Evolutionary conservation across 2,329 filamentous ascomycete species (phyloP), one percentile per base, ranked within the genome.

Genomic region (Pseudogymnoascus sp.): DNA sequence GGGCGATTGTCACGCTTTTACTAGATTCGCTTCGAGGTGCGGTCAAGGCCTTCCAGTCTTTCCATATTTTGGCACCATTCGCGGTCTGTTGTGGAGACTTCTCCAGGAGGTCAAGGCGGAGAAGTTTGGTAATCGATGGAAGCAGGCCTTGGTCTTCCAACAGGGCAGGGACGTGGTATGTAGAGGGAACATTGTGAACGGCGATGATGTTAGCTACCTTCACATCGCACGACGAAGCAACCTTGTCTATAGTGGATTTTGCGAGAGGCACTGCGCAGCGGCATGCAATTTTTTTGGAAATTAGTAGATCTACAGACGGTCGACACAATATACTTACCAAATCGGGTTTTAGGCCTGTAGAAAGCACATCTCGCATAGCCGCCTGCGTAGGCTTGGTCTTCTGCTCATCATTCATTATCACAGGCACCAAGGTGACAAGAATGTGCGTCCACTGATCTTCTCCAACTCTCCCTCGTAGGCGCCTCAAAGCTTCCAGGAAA

Each of bases 301-400:
- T 72, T 11, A 13, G 14, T 43, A 37, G 62, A 68, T 65, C 69
- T 62, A 28, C 6, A 8, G 14, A n/a, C 16, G 16, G 19, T 39
- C 7, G 48, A n/a, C 19, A 23, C 25, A 14, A 19, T 7, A n/a
- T 23, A 71, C 79, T 65, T 78, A 89, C 86, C 74, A 95, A 73
- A 71, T 90, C 87, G 1, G 88, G 88, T 64, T 81, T 84, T 62
- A 90, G 62, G 21, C 67, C 67, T 39, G 90, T 88, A 73, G 90
- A 93, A 67, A 93, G 88, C 67, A 93, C 87, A 71, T 90, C 86
- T 73, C 88, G 88, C 71, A 98, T 92, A 25, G 93, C 91, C 71
- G 91, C 86, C 76, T 99, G 95, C 0, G 93, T 99, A 0, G 95
- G 95, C 79, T 98, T 98, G 7, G 93, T 98, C 84, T 98, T 98